Conservation (phyloP, 2,329 filamentous ascomycete species). For the Monascus ruber region DNA sequence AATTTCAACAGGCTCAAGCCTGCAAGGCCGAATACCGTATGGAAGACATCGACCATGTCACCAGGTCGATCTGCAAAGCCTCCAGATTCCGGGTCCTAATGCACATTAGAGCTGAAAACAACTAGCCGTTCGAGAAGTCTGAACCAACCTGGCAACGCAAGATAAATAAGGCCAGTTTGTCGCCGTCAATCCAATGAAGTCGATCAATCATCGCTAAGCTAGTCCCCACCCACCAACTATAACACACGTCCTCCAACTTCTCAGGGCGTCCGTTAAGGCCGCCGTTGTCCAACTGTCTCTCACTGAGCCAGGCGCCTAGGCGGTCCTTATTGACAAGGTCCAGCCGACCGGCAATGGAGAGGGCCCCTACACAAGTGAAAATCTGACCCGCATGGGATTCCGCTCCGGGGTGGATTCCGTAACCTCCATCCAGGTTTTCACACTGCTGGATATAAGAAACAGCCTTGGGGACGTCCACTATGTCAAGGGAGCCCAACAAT, state of each 20-base stretch:
- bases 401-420: constrained; percentile 76
- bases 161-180: constrained; percentile 71
- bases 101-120: constrained; percentile 2
- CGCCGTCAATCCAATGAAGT: constrained; percentile 84
- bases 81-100: constrained; percentile 61
- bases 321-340: constrained; percentile 75
- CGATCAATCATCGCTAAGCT: constrained; percentile 81
- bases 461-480: constrained; percentile 70
- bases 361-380: constrained; percentile 81
- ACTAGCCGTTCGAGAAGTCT: neutral
- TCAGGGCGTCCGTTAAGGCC: constrained; percentile 90
- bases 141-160: constrained; percentile 60
- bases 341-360: constrained; percentile 70
- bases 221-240: constrained; percentile 97
- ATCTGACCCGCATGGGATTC: constrained; percentile 95
- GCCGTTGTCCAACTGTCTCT: constrained; percentile 76
- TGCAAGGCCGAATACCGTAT: constrained; percentile 80
- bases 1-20: constrained; percentile 76
- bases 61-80: constrained; percentile 85
- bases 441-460: constrained; percentile 70
- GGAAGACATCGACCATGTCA: constrained; percentile 95
- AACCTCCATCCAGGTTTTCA: constrained; percentile 89
- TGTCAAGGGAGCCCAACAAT: constrained; percentile 59
- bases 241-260: constrained; percentile 93
- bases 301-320: constrained; percentile 81